A percentile compares a stretch with the other conserved stretches of the same genome.
Conservation (phyloP, 306 rosid species). For the Elaeagnus macrophylla region DNA sequence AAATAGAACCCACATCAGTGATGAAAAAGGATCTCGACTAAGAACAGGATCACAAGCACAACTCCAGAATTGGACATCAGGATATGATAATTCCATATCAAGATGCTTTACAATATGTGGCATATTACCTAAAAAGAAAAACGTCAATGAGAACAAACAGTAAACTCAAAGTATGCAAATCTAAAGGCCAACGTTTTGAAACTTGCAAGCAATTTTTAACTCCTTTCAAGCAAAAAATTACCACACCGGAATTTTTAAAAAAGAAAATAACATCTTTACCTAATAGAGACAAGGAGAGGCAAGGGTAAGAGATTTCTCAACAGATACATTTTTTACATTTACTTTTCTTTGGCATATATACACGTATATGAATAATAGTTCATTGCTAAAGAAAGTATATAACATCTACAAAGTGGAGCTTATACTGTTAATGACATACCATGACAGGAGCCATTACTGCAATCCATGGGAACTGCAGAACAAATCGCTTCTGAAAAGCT, state of each 20-base stretch:
- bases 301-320: too few species aligned
- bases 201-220: not conserved
- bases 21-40: conserved; percentile 74
- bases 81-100: conserved; percentile 31
- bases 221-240: too few species aligned
- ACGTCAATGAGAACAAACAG: conserved; percentile 10
- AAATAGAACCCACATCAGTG: conserved; percentile 93
- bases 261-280: too few species aligned
- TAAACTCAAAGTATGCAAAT: not conserved
- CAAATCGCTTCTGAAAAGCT: conserved; percentile 69
- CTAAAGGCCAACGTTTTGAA: not conserved
- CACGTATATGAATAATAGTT: too few species aligned
- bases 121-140: conserved; percentile 43
- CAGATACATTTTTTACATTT: too few species aligned
- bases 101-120: conserved; percentile 44
- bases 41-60: conserved; percentile 81
- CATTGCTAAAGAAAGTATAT: too few species aligned
- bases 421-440: conserved; percentile 32
- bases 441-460: conserved; percentile 26
- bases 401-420: too few species aligned
- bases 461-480: conserved; percentile 42
- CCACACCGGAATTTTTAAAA: too few species aligned
- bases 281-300: too few species aligned
- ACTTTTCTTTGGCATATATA: too few species aligned
- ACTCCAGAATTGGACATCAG: conserved; percentile 63